Percentiles rank a stretch among this genome's conserved stretches.
phyloP scores from a whole-genome alignment of 2,329 filamentous ascomycete genomes.

The Triangularia setosa region DNA sequence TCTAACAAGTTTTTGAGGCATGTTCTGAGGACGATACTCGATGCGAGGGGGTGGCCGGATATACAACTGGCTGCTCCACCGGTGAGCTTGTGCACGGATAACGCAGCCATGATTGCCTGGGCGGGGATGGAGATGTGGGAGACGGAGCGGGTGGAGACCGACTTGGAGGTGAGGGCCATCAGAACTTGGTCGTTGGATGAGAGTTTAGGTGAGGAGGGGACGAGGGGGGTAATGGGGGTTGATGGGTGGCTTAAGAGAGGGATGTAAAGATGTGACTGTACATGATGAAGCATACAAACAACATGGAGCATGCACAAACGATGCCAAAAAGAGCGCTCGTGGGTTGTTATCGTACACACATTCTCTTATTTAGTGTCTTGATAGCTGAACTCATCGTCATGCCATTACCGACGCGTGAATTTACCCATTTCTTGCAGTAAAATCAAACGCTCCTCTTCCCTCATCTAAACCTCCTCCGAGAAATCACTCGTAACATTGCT shows the following conservation, averaged over 20 bases:
- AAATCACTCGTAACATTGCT: conserved; percentile 84
- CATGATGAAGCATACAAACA: neutral
- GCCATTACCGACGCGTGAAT: conserved; percentile 9
- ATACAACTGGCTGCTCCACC: conserved; percentile 72
- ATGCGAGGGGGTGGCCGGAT: conserved; percentile 60
- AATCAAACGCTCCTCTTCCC: conserved; percentile 6
- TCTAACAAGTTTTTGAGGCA: conserved; percentile 75
- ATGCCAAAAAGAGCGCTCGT: neutral
- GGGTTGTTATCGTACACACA: conserved; percentile 27
- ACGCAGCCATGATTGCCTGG: conserved; percentile 98
- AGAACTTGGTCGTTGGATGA: conserved; percentile 74
- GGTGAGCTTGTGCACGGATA: conserved; percentile 77
- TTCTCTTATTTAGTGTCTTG: neutral
- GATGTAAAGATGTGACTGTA: neutral
- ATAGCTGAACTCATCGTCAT: neutral
- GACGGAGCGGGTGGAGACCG: conserved; percentile 61
- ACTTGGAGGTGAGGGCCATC: conserved; percentile 55
- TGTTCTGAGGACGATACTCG: conserved; percentile 55
- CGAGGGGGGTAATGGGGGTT: conserved; percentile 59
- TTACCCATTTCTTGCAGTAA: conserved; percentile 3
- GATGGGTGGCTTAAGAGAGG: conserved; percentile 38
- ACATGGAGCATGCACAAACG: too few relatives aligned
- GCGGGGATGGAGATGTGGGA: conserved; percentile 88
- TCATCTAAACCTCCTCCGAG: conserved; percentile 40
- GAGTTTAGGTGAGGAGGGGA: conserved; percentile 46